Evolutionary conservation across 768 basidiomycete genomes (phyloP).

Genomic region (Boletus fagicola): DNA sequence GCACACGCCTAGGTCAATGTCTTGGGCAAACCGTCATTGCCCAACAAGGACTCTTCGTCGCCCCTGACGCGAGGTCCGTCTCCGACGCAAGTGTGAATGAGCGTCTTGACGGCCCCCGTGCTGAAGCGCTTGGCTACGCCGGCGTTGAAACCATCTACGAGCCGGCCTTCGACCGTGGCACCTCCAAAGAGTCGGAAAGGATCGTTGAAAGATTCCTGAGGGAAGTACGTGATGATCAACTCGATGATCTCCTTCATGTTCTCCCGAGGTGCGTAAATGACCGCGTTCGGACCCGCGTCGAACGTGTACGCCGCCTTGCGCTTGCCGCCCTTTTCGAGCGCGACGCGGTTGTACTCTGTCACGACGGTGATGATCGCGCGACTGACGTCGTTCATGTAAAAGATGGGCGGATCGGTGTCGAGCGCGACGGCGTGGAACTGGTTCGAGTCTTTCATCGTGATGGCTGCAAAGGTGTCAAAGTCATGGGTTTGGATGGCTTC

Average conservation of each 20-base stretch:
- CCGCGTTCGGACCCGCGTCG: slow-evolving; percentile 98
- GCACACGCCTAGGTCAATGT: slow-evolving; percentile 35
- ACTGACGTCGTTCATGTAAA: slow-evolving; percentile 98
- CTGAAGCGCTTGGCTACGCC: slow-evolving; percentile 72
- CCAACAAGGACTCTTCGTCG: slow-evolving; percentile 63
- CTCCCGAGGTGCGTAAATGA: slow-evolving; percentile 83
- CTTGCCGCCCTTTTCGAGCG: slow-evolving; percentile 52
- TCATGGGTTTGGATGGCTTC: slow-evolving; percentile 74
- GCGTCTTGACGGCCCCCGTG: slow-evolving; percentile 76
- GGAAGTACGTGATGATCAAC: slow-evolving; percentile 83
- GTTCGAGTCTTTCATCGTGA: slow-evolving; percentile 98
- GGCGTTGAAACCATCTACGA: slow-evolving; percentile 73
- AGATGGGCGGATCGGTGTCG: slow-evolving; percentile 96
- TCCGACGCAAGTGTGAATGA: slow-evolving; percentile 92
- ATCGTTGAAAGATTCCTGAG: slow-evolving; percentile 77
- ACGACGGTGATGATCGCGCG: slow-evolving; percentile 89
- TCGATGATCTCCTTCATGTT: slow-evolving; percentile 77
- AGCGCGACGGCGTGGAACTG: slow-evolving; percentile 98
- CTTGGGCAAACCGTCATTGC: slow-evolving; percentile 67
- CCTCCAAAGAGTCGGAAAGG: slow-evolving; percentile 61
- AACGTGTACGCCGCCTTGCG: slow-evolving; percentile 96
- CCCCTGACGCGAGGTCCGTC: slow-evolving; percentile 81
- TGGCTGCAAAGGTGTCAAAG: slow-evolving; percentile 83
- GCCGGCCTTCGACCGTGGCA: slow-evolving; percentile 43
- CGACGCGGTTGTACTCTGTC: slow-evolving; percentile 87